phyloP scores from a whole-genome alignment of 352 stramenopile genomes.

The Phytophthora megakarya region DNA sequence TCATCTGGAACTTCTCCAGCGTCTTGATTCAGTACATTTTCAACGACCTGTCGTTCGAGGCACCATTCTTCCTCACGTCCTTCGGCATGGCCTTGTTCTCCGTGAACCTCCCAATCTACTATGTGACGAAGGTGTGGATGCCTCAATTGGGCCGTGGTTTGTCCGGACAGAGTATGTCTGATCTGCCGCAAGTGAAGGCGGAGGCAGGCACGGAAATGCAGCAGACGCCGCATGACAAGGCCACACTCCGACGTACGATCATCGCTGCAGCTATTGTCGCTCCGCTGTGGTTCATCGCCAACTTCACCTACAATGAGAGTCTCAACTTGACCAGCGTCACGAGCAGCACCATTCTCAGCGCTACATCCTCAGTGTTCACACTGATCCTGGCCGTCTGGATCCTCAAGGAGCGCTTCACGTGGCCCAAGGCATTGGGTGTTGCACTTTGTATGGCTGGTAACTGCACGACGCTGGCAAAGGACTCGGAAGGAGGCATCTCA shows the following conservation, averaged over 20 bases:
- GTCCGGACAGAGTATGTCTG: slow-evolving; percentile 7
- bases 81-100: slow-evolving; percentile 80
- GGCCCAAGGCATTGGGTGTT: slow-evolving; percentile 87
- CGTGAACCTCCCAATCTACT: slow-evolving; percentile 77
- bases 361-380: slow-evolving; percentile 94
- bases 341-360: slow-evolving; percentile 94
- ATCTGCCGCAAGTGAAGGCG: slow-evolving; percentile 30
- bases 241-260: slow-evolving; percentile 42
- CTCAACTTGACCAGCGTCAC: slow-evolving; percentile 94
- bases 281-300: slow-evolving; percentile 95
- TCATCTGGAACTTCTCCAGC: slow-evolving; percentile 83
- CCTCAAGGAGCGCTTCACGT: slow-evolving; percentile 85
- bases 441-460: slow-evolving; percentile 89
- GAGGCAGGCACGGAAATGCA: slow-evolving; percentile 16
- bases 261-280: slow-evolving; percentile 68
- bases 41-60: slow-evolving; percentile 78
- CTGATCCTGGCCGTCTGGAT: slow-evolving; percentile 88
- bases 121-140: slow-evolving; percentile 51
- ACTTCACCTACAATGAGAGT: slow-evolving; percentile 94
- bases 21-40: slow-evolving; percentile 90
- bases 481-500: slow-evolving; percentile 47
- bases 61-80: slow-evolving; percentile 87
- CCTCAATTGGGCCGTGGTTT: slow-evolving; percentile 20
- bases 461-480: slow-evolving; percentile 87
- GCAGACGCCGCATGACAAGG: slow-evolving; percentile 32